These are phyloP conservation scores for Arctostaphylos glauca DNA, from an alignment of 148 eudicot genomes.

Conservation along the genomic window DNA sequence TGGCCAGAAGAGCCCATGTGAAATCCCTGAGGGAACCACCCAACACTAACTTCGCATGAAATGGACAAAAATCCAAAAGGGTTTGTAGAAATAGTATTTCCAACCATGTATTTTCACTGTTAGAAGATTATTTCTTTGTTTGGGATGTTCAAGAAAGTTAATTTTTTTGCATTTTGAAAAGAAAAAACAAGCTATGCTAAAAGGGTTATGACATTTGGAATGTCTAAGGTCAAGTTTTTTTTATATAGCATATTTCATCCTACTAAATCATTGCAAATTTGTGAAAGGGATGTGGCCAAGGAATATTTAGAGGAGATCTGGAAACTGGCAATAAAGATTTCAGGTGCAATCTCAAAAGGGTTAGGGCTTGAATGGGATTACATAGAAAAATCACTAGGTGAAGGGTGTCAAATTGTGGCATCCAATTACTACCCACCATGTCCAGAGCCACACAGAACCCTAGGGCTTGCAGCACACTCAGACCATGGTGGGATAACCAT, in stretches of 20 bases:
- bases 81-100: too few species aligned
- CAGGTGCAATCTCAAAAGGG: not conserved
- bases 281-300: not conserved
- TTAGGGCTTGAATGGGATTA: not conserved
- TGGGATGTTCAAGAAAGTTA: not conserved
- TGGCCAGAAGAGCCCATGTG: too few species aligned
- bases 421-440: constrained; percentile 11
- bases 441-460: constrained; percentile 17
- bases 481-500: constrained; percentile 32
- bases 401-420: constrained; percentile 8
- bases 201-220: not conserved
- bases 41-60: too few species aligned
- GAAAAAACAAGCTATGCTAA: not conserved
- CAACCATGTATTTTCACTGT: too few species aligned
- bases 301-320: not conserved
- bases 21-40: too few species aligned
- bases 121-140: not conserved
- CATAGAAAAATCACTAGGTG: not conserved
- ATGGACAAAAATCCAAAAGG: too few species aligned
- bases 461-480: constrained; percentile 27
- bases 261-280: not conserved
- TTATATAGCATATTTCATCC: not conserved
- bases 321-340: not conserved
- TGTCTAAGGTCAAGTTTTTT: not conserved
- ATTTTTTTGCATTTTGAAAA: too few species aligned